A percentile compares a stretch with the other conserved stretches of the same genome.
phyloP scores from a whole-genome alignment of 139 green algal species.

The Spirogloea muscicola region DNA sequence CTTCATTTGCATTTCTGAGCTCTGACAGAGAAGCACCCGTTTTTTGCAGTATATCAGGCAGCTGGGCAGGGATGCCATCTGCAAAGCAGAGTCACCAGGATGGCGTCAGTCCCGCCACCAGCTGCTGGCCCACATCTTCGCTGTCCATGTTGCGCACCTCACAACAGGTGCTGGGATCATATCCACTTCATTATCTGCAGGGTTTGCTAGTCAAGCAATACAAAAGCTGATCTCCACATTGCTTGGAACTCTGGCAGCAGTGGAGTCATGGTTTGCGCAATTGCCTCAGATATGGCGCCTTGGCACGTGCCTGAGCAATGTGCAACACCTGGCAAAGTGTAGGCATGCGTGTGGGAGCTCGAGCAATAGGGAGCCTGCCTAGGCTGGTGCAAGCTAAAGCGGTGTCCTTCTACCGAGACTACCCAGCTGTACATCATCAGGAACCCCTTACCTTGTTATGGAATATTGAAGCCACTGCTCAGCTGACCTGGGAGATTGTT shows the following conservation, averaged over 20 bases:
- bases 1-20: no score
- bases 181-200: constrained; percentile 3
- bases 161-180: constrained; percentile 18
- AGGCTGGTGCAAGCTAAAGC: neutral
- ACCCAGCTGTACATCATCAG: constrained; percentile 7
- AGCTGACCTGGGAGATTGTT: no score
- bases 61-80: neutral
- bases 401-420: constrained; percentile 11
- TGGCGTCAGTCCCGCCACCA: neutral
- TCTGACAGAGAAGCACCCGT: no score
- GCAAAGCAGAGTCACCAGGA: neutral
- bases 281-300: neutral
- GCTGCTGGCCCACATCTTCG: constrained; percentile 30
- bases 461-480: no score
- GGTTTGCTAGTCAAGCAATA: neutral
- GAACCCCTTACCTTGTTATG: no score
- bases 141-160: constrained; percentile 20
- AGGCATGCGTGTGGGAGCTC: constrained; percentile 3
- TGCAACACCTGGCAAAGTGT: neutral
- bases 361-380: neutral
- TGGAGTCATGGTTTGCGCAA: neutral
- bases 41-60: constrained; percentile 17
- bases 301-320: neutral
- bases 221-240: neutral
- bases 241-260: neutral